phyloP scores from a whole-genome alignment of 2,329 filamentous ascomycete genomes.

The Waltergamsia citrina region DNA sequence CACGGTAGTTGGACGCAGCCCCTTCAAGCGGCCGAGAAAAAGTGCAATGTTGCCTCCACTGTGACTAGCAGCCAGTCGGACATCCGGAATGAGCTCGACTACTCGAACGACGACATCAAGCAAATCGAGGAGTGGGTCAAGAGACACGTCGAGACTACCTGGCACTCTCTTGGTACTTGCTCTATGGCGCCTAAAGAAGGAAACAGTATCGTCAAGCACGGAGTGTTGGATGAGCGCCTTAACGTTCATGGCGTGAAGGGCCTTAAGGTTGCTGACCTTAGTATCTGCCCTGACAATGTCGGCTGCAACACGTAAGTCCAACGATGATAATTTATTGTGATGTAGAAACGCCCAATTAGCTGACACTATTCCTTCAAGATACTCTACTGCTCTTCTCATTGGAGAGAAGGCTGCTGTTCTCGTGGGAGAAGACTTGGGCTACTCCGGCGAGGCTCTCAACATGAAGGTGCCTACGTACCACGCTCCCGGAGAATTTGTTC shows the following conservation, averaged over 20 bases:
- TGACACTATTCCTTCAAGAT: conserved; percentile 27
- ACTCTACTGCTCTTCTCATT: conserved; percentile 63
- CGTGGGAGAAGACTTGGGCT: conserved; percentile 64
- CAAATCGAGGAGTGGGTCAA: conserved; percentile 62
- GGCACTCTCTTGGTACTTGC: conserved; percentile 60
- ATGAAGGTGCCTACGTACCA: conserved; percentile 66
- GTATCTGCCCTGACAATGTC: conserved; percentile 71
- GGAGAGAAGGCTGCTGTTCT: conserved; percentile 67
- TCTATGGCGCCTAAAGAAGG: conserved; percentile 69
- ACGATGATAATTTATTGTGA: conserved; percentile 3
- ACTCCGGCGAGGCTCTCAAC: conserved; percentile 61
- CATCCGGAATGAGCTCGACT: conserved; percentile 54
- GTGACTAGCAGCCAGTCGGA: conserved; percentile 57
- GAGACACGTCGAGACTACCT: conserved; percentile 67
- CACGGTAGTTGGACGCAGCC: conserved; percentile 64
- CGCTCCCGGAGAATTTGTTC: conserved; percentile 37
- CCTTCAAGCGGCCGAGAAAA: conserved; percentile 41
- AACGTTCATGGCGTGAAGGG: conserved; percentile 71
- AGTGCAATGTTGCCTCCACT: conserved; percentile 25
- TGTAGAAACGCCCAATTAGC: neutral
- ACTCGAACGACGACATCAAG: conserved; percentile 52
- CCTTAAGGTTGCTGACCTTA: conserved; percentile 68
- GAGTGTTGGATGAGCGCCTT: conserved; percentile 66
- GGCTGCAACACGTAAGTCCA: conserved; percentile 53
- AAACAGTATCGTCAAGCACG: conserved; percentile 73